Evolutionary conservation across 148 eudicot species (phyloP).

Genomic region (Oxyria digyna): DNA sequence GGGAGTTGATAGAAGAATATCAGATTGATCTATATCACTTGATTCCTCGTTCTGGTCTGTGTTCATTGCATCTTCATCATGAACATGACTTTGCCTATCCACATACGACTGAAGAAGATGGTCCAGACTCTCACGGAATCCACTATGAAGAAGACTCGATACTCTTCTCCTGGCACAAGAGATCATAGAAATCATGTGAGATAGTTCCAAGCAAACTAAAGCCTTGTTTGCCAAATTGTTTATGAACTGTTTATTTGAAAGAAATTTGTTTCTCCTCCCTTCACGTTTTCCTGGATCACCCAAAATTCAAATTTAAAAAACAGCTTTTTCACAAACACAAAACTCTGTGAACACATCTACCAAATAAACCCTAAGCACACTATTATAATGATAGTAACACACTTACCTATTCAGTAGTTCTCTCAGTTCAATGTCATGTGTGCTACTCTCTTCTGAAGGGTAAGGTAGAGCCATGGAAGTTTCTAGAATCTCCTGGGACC

Average conservation of each 20-base stretch:
- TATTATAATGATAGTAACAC: neutral
- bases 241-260: no score
- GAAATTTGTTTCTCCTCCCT: no score
- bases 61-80: slow-evolving; percentile 29
- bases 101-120: slow-evolving; percentile 74
- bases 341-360: no score
- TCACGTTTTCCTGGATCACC: no score
- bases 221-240: no score
- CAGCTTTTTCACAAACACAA: no score
- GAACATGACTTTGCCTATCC: slow-evolving; percentile 57
- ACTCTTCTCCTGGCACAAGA: slow-evolving; percentile 63
- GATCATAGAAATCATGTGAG: neutral
- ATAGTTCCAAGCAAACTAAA: neutral
- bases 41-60: slow-evolving; percentile 23
- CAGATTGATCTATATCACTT: slow-evolving; percentile 20
- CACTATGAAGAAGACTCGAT: slow-evolving; percentile 81
- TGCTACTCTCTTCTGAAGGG: slow-evolving; percentile 53
- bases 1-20: slow-evolving; percentile 18
- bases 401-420: slow-evolving; percentile 74
- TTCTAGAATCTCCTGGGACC: slow-evolving; percentile 16
- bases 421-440: slow-evolving; percentile 45
- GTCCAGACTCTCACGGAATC: slow-evolving; percentile 75
- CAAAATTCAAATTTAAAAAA: no score
- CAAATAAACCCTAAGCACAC: no score
- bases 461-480: no score